Conservation (phyloP, 169 alveolate genomes). For the Cryptosporidium tyzzeri region DNA sequence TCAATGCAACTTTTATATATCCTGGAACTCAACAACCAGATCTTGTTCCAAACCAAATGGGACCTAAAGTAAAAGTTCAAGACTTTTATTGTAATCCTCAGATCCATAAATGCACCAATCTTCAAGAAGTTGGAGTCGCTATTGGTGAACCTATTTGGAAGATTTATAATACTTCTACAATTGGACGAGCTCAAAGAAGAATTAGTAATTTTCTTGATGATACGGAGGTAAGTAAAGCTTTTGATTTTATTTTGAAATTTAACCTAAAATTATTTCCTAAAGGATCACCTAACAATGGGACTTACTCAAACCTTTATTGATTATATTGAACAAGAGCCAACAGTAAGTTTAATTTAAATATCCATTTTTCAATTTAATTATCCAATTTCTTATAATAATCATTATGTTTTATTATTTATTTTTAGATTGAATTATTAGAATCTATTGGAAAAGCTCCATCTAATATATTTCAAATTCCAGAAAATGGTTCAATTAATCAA, state of each 20-base stretch:
- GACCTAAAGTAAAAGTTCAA: conserved; percentile 55
- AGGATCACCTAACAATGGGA: conserved; percentile 63
- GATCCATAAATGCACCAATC: conserved; percentile 67
- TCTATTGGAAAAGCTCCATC: conserved; percentile 69
- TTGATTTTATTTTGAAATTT: background rate
- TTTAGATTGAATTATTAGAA: conserved; percentile 41
- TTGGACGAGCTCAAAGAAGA: conserved; percentile 70
- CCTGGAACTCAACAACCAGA: conserved; percentile 69
- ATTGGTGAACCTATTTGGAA: conserved; percentile 74
- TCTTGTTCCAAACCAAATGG: conserved; percentile 70
- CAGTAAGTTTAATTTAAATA: conserved; percentile 30
- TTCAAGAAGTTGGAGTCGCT: conserved; percentile 37
- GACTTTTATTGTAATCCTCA: conserved; percentile 72
- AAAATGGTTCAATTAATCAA: conserved; percentile 54
- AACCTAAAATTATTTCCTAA: background rate
- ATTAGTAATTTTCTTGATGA: conserved; percentile 43
- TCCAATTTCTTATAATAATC: background rate
- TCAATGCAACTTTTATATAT: conserved; percentile 66
- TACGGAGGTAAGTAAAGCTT: conserved; percentile 52
- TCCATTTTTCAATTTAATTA: background rate
- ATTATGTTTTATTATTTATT: background rate
- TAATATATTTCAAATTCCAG: conserved; percentile 42
- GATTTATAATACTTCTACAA: conserved; percentile 65
- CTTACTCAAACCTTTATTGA: conserved; percentile 71
- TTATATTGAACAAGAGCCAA: conserved; percentile 70